Evolutionary conservation across 176 grass and related monocot genomes (phyloP).

Genomic region (Pontederia crassipes): DNA sequence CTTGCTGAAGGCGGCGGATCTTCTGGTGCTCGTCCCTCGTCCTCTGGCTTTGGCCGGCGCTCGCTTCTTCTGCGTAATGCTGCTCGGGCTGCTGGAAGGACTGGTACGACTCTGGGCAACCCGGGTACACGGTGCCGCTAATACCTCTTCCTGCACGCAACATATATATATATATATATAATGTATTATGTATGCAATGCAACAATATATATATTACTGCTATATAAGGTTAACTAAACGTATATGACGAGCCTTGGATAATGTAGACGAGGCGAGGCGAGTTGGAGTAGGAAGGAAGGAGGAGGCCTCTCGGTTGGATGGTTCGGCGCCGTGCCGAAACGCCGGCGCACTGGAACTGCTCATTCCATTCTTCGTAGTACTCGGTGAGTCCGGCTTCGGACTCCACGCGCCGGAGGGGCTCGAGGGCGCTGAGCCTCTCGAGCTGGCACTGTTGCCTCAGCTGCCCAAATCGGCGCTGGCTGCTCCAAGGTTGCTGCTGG

Average conservation of each 20-base stretch:
- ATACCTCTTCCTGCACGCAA: neutral
- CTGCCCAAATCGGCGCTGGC: neutral
- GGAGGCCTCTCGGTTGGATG: slow-evolving; percentile 31
- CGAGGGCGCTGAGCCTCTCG: slow-evolving; percentile 27
- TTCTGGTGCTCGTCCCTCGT: slow-evolving; percentile 23
- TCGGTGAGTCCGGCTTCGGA: slow-evolving; percentile 32
- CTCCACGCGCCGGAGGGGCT: slow-evolving; percentile 18
- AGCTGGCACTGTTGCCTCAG: slow-evolving; percentile 21
- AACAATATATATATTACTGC: neutral
- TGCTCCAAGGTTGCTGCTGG: slow-evolving; percentile 3
- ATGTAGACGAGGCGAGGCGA: slow-evolving; percentile 32
- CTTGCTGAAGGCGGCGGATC: slow-evolving; percentile 7
- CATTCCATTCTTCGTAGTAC: slow-evolving; percentile 31
- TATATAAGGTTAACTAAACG: no score
- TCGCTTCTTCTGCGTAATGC: neutral
- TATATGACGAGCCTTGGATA: slow-evolving; percentile 21
- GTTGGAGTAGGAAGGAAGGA: slow-evolving; percentile 25
- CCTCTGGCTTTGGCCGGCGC: neutral
- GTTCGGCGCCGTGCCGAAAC: slow-evolving; percentile 6
- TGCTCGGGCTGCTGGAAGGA: neutral
- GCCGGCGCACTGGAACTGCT: slow-evolving; percentile 24
- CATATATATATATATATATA: neutral
- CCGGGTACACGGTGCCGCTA: neutral
- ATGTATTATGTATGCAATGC: no score
- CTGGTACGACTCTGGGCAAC: slow-evolving; percentile 8